phyloP scores from a whole-genome alignment of 495 filamentous ascomycete species.

The Talaromyces borbonicus region DNA sequence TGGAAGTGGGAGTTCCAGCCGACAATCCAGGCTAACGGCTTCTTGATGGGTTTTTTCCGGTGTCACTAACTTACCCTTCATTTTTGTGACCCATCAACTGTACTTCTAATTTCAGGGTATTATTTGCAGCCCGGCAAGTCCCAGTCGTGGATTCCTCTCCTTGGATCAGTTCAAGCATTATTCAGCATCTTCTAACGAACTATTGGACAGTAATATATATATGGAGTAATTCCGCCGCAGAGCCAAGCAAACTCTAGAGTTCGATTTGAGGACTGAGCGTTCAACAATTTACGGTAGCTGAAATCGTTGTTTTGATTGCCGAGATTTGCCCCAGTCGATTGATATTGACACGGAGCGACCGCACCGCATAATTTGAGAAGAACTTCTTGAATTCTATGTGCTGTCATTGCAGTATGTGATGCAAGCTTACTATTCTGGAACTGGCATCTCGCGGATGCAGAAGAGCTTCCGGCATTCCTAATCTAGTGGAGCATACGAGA shows the following conservation, averaged over 20 bases:
- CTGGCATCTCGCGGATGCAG: not conserved
- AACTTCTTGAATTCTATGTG: no score
- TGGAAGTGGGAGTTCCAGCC: not conserved
- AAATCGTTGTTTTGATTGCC: no score
- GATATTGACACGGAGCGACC: no score
- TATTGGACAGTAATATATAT: no score
- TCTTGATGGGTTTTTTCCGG: slow-evolving; percentile 1
- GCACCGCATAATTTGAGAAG: no score
- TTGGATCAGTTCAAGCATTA: no score
- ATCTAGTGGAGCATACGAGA: not conserved
- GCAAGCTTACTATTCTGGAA: not conserved
- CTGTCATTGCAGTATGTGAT: not conserved
- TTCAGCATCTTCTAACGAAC: no score
- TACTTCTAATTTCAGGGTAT: slow-evolving; percentile 5
- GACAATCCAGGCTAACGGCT: slow-evolving; percentile 3
- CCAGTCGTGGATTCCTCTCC: slow-evolving; percentile 4
- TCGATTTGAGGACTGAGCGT: no score
- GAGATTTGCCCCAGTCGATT: no score
- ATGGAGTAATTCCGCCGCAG: no score
- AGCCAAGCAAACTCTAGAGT: no score
- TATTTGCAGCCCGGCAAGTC: not conserved
- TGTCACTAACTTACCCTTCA: not conserved
- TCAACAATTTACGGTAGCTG: no score
- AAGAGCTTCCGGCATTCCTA: not conserved
- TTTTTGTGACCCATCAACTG: slow-evolving; percentile 7